Conservation (phyloP, 2,329 filamentous ascomycete genomes). For the Pseudofabraea citricarpa region DNA sequence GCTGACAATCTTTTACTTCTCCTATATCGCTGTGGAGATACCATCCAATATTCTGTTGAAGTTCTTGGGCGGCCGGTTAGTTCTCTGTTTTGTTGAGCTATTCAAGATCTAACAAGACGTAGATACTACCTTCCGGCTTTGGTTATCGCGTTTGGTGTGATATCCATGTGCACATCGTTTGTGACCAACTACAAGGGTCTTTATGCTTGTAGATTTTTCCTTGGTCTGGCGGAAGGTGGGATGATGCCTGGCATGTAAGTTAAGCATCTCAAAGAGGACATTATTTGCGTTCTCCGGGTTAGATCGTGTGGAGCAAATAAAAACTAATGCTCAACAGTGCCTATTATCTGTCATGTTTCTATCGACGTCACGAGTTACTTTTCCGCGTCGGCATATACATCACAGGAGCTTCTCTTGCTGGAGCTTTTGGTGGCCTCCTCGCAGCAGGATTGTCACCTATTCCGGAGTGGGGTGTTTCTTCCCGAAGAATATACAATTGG, state of each 20-base stretch:
- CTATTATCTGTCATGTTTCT: slow-evolving; percentile 52
- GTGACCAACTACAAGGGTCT: slow-evolving; percentile 14
- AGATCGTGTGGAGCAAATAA: neutral
- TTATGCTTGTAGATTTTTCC: slow-evolving; percentile 12
- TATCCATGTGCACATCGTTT: slow-evolving; percentile 17
- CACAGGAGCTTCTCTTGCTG: slow-evolving; percentile 48
- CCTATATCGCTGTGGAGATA: slow-evolving; percentile 13
- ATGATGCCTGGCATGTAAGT: slow-evolving; percentile 12
- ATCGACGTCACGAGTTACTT: slow-evolving; percentile 50
- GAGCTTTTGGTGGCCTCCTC: slow-evolving; percentile 52
- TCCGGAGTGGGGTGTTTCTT: slow-evolving; percentile 43
- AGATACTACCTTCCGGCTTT: neutral
- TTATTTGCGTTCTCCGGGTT: neutral
- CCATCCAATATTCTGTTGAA: slow-evolving; percentile 10
- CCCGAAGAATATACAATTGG: slow-evolving; percentile 43
- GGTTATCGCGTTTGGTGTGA: slow-evolving; percentile 4
- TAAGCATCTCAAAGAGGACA: too few species aligned
- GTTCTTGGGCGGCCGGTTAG: neutral
- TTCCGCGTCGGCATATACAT: slow-evolving; percentile 53
- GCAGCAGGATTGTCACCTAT: slow-evolving; percentile 47
- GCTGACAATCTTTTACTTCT: slow-evolving; percentile 14
- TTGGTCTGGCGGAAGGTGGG: slow-evolving; percentile 14
- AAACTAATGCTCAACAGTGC: slow-evolving; percentile 47
- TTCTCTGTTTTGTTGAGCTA: neutral
- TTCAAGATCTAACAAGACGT: neutral